Evolutionary conservation across 495 filamentous ascomycete genomes (phyloP).

Genomic region (Podospora australis): DNA sequence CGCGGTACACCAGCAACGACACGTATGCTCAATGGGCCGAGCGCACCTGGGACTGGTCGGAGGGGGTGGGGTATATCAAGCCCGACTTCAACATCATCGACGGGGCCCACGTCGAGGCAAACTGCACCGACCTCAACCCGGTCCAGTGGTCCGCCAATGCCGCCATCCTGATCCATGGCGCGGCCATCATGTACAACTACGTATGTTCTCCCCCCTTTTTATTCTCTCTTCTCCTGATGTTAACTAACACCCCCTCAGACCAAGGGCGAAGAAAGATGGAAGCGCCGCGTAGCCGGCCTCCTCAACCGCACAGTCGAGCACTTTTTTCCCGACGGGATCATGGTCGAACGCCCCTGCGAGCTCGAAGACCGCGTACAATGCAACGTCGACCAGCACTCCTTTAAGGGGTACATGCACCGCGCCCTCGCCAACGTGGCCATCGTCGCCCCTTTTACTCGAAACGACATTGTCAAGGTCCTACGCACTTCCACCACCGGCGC

Average conservation of each 20-base stretch:
- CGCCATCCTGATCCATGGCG: conserved; percentile 58
- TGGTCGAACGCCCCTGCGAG: conserved; percentile 68
- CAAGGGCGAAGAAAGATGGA: conserved; percentile 50
- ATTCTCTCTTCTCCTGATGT: neutral
- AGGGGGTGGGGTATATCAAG: conserved; percentile 43
- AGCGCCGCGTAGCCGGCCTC: conserved; percentile 44
- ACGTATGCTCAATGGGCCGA: conserved; percentile 68
- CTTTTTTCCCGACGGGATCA: conserved; percentile 51
- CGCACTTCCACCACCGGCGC: conserved; percentile 58
- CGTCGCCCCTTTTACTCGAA: conserved; percentile 60
- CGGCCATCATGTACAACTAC: conserved; percentile 63
- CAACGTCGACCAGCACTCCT: conserved; percentile 70
- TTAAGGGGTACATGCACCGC: conserved; percentile 83
- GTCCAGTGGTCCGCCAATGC: conserved; percentile 69
- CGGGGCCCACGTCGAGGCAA: conserved; percentile 42
- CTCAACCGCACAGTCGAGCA: conserved; percentile 44
- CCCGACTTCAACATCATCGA: conserved; percentile 51
- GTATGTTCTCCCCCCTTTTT: conserved; percentile 28
- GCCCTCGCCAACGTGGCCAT: conserved; percentile 66
- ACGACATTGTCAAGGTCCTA: conserved; percentile 56
- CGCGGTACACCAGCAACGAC: conserved; percentile 61
- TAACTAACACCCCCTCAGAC: neutral
- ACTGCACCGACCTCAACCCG: conserved; percentile 43
- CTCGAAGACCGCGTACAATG: conserved; percentile 39
- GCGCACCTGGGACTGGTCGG: conserved; percentile 62